These are phyloP conservation scores for Tricholomella constricta DNA, from an alignment of 768 basidiomycete species.

Conservation along the genomic window DNA sequence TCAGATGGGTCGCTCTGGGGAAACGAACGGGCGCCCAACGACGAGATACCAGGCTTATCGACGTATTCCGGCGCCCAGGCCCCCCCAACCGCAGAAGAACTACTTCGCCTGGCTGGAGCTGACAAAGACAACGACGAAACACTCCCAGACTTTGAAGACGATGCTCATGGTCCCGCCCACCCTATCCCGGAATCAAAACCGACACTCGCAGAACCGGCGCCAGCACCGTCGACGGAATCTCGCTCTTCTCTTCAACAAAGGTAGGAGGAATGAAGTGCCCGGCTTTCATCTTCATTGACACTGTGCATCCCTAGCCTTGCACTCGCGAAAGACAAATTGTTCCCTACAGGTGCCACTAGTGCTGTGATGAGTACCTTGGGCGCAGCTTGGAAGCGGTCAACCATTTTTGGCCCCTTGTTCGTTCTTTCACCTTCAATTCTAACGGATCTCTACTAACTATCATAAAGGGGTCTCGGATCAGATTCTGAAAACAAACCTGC, in stretches of 20 bases:
- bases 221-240: constrained; percentile 1
- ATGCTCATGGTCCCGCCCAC: constrained; percentile 7
- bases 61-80: not conserved
- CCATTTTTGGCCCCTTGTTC: constrained; percentile 66
- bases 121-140: constrained; percentile 32
- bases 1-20: constrained; percentile 8
- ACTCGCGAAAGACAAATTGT: constrained; percentile 47
- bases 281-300: constrained; percentile 4
- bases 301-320: constrained; percentile 33
- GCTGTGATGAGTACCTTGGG: constrained; percentile 15
- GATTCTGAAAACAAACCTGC: constrained; percentile 18
- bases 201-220: not conserved
- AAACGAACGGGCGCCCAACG: constrained; percentile 19
- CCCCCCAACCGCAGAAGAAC: constrained; percentile 43
- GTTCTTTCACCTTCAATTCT: constrained; percentile 4
- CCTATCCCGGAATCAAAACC: not conserved
- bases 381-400: constrained; percentile 49
- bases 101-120: constrained; percentile 54
- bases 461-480: constrained; percentile 37
- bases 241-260: constrained; percentile 24
- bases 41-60: not conserved
- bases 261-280: constrained; percentile 14
- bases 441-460: not conserved
- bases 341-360: constrained; percentile 36
- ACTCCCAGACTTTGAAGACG: constrained; percentile 61